These are phyloP conservation scores for Scytalidium lignicola DNA, from an alignment of 2,329 filamentous ascomycete genomes.

Conservation along the genomic window DNA sequence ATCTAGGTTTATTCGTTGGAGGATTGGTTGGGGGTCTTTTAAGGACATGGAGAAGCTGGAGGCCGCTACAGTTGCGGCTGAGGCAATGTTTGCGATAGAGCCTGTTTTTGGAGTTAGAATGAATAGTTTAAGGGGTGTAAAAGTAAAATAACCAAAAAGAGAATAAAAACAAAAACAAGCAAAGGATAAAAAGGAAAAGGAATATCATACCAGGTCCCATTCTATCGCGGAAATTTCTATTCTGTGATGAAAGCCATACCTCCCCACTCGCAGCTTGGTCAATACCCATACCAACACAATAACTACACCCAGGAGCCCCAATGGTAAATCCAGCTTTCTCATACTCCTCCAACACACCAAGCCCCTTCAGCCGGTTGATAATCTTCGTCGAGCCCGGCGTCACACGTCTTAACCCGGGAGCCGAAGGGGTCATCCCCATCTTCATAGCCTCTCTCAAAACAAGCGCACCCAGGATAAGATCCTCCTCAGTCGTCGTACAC, in stretches of 20 bases:
- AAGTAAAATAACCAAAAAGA: not conserved
- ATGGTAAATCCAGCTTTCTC: constrained; percentile 36
- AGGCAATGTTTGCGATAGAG: constrained; percentile 38
- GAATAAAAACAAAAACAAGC: too few species aligned
- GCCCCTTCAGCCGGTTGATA: constrained; percentile 28
- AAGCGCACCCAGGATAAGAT: constrained; percentile 36
- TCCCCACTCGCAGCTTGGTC: constrained; percentile 36
- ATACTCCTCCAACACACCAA: constrained; percentile 33
- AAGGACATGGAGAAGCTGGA: constrained; percentile 37
- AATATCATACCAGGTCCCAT: constrained; percentile 33
- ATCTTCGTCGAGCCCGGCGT: constrained; percentile 37
- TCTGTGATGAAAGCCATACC: constrained; percentile 38
- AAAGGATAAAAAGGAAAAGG: not conserved
- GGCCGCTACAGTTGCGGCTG: constrained; percentile 41
- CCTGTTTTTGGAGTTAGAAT: constrained; percentile 20
- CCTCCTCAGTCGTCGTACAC: constrained; percentile 41
- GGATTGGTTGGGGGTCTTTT: constrained; percentile 17
- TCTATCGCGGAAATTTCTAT: constrained; percentile 40
- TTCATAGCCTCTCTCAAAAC: constrained; percentile 35
- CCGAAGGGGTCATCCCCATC: constrained; percentile 24
- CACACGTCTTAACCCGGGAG: constrained; percentile 32
- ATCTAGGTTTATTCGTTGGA: not conserved
- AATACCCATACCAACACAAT: constrained; percentile 38
- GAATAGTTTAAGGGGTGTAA: not conserved
- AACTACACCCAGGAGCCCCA: constrained; percentile 37